A percentile compares a stretch with the other conserved stretches of the same genome.
Evolutionary conservation across 2,329 filamentous ascomycete species (phyloP).

Genomic region (Fusarium brevicatenulatum): DNA sequence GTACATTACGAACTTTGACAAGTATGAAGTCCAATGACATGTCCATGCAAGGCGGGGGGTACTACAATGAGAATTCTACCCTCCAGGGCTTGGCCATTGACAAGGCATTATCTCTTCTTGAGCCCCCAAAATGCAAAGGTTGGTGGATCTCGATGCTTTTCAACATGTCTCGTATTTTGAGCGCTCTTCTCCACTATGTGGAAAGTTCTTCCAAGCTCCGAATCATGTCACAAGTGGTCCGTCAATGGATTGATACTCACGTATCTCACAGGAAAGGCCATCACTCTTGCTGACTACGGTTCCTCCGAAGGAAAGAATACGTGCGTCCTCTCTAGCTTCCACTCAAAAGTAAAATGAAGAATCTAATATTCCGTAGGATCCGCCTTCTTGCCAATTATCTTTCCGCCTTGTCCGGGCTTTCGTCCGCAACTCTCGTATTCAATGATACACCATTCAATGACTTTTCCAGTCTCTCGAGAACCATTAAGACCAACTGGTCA

Average conservation of each 20-base stretch:
- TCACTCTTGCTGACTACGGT: neutral
- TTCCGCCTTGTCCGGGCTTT: neutral
- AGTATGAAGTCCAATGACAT: neutral
- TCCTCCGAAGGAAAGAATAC: neutral
- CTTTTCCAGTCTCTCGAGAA: neutral
- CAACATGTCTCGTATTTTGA: neutral
- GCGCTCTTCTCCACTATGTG: fast-evolving
- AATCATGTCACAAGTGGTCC: fast-evolving
- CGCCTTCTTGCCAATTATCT: neutral
- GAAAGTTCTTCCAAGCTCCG: neutral
- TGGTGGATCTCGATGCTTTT: fast-evolving
- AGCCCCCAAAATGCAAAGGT: neutral
- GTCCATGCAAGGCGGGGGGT: neutral
- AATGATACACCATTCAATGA: neutral
- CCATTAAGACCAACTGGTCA: neutral
- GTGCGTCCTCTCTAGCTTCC: fast-evolving
- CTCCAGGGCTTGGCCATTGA: neutral
- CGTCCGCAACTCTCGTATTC: neutral
- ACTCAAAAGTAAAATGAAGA: fast-evolving
- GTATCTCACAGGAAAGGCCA: neutral
- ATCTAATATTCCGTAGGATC: neutral
- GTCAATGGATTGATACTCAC: no score
- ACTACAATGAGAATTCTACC: neutral
- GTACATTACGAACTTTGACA: no score
- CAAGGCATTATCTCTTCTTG: neutral